Percentiles rank a stretch among this genome's conserved stretches.
Conservation (phyloP, 1,284 basidiomycete genomes). For the Marasmius fiardii region DNA sequence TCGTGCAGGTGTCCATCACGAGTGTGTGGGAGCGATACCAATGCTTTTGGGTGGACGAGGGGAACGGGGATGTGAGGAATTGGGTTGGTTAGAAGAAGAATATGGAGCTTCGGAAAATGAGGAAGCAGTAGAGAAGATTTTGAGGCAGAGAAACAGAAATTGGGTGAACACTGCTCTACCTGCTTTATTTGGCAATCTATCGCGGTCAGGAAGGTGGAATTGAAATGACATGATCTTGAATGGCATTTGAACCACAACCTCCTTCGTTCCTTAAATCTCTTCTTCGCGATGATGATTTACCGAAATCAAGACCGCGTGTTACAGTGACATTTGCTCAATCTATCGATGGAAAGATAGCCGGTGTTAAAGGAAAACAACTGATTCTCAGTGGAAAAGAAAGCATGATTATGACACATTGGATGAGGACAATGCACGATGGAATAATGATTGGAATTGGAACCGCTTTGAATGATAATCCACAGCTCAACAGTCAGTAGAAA, state of each 20-base stretch:
- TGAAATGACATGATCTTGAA: not conserved
- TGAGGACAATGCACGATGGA: slow-evolving; percentile 87
- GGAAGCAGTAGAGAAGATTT: not conserved
- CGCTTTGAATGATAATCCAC: slow-evolving; percentile 88
- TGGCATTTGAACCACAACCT: slow-evolving; percentile 1
- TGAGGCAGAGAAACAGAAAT: not conserved
- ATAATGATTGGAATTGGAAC: slow-evolving; percentile 93
- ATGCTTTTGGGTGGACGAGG: not conserved
- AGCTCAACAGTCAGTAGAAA: slow-evolving; percentile 86
- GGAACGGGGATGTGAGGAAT: not conserved
- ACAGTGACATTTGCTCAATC: slow-evolving; percentile 97
- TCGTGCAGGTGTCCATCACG: not conserved
- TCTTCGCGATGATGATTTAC: slow-evolving; percentile 7
- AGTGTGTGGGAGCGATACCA: not conserved
- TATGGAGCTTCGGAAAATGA: not conserved
- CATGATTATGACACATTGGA: slow-evolving; percentile 94
- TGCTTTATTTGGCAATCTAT: not conserved
- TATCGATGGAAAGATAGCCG: slow-evolving; percentile 91
- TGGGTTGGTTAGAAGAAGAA: not conserved
- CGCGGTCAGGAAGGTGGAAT: not conserved
- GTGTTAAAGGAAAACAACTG: slow-evolving; percentile 70
- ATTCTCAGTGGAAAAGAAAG: slow-evolving; percentile 84
- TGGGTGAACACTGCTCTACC: not conserved
- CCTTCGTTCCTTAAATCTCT: slow-evolving; percentile 9
- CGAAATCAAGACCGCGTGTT: slow-evolving; percentile 45